These are phyloP conservation scores for Populus hybrid DNA, from an alignment of 441 rosid genomes.

Conservation along the genomic window DNA sequence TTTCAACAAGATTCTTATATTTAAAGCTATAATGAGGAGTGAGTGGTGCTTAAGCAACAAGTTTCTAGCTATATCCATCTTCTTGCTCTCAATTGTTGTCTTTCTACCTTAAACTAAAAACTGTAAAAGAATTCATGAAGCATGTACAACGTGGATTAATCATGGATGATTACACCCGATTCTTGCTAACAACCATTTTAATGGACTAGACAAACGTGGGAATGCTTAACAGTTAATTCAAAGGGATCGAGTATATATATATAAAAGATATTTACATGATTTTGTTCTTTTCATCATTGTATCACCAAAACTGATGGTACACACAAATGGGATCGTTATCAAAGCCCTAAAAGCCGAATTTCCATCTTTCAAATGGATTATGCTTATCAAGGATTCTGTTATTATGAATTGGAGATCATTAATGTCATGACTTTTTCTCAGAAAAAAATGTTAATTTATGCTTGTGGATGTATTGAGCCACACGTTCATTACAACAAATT, in stretches of 20 bases:
- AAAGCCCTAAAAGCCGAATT: neutral
- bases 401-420: conserved; percentile 28
- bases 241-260: conserved; percentile 23
- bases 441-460: neutral
- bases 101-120: too few species aligned
- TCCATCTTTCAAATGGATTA: conserved; percentile 7
- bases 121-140: too few species aligned
- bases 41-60: too few species aligned
- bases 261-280: conserved; percentile 11
- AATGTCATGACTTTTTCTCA: conserved; percentile 5
- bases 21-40: too few species aligned
- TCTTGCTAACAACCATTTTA: neutral
- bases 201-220: neutral
- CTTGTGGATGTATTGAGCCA: conserved; percentile 21
- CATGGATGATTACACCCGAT: too few species aligned
- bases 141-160: too few species aligned
- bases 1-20: too few species aligned
- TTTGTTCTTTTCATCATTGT: conserved; percentile 8
- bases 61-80: too few species aligned
- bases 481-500: conserved; percentile 29
- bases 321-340: conserved; percentile 5
- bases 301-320: conserved; percentile 14
- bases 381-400: conserved; percentile 2
- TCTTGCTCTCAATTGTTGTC: too few species aligned
- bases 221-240: conserved; percentile 30